phyloP scores from a whole-genome alignment of 2,329 filamentous ascomycete genomes.

The Cyphellophora attinorum region DNA sequence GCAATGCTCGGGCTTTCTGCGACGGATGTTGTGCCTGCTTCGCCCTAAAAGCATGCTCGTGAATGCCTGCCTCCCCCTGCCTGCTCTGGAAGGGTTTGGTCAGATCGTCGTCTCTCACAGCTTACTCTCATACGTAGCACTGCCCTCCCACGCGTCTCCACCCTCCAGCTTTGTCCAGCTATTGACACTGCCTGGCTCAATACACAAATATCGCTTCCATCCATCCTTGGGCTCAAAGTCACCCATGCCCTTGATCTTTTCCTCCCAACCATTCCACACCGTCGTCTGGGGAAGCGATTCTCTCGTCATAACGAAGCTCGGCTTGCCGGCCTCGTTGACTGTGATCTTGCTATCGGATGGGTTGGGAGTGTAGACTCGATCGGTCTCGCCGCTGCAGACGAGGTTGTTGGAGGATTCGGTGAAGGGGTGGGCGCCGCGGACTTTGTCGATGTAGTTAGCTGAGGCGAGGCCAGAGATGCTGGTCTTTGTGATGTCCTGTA shows the following conservation, averaged over 20 bases:
- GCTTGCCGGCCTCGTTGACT: constrained; percentile 54
- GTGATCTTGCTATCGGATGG: constrained; percentile 49
- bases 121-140: constrained; percentile 44
- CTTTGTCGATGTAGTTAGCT: constrained; percentile 75
- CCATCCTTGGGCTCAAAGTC: constrained; percentile 87
- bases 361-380: constrained; percentile 74
- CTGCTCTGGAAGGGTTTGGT: too few relatives aligned
- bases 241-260: constrained; percentile 69
- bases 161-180: constrained; percentile 78
- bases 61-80: background rate
- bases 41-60: background rate
- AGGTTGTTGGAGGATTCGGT: constrained; percentile 58
- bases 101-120: too few relatives aligned
- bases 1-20: background rate
- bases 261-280: constrained; percentile 94
- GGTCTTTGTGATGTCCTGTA: constrained; percentile 67
- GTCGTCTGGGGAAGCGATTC: constrained; percentile 83
- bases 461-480: constrained; percentile 66
- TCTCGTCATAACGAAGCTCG: constrained; percentile 63
- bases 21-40: background rate
- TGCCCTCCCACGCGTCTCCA: constrained; percentile 60
- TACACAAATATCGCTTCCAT: constrained; percentile 87
- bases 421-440: constrained; percentile 52
- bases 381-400: constrained; percentile 67
- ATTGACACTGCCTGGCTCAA: constrained; percentile 79